phyloP scores from a whole-genome alignment of 495 filamentous ascomycete species.

The Aspergillus heteromorphus region DNA sequence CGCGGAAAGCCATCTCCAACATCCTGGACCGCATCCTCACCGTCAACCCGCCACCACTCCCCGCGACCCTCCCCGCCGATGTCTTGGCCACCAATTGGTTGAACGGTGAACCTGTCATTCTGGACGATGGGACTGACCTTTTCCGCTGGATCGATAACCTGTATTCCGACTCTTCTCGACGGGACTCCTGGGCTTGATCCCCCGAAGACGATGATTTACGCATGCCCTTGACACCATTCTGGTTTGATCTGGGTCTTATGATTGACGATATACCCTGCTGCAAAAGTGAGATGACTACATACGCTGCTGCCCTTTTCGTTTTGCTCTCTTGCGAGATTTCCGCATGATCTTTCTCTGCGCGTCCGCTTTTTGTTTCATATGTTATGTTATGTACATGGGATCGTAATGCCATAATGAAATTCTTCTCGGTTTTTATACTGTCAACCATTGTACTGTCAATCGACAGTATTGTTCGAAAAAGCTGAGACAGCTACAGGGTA shows the following conservation, averaged over 20 bases:
- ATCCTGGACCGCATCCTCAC: conserved; percentile 1
- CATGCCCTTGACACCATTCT: neutral
- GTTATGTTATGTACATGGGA: too few relatives aligned
- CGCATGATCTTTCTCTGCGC: too few relatives aligned
- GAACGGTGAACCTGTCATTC: neutral
- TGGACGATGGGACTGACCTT: neutral
- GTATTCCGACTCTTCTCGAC: neutral
- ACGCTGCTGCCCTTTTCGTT: too few relatives aligned
- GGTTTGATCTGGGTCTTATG: neutral
- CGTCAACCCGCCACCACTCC: neutral
- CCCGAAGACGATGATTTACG: neutral
- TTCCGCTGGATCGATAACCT: neutral
- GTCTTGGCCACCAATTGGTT: neutral
- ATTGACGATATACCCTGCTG: neutral
- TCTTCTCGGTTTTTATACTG: too few relatives aligned
- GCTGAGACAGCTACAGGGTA: too few relatives aligned
- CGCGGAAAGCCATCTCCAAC: conserved; percentile 3
- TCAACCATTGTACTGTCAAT: too few relatives aligned
- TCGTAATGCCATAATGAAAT: too few relatives aligned
- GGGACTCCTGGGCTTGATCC: neutral
- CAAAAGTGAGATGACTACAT: neutral
- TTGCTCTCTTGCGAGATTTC: too few relatives aligned
- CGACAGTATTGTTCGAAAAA: too few relatives aligned
- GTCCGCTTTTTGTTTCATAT: too few relatives aligned
- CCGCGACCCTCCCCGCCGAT: neutral